Percentiles rank a stretch among this genome's conserved stretches.
Conservation (phyloP, 768 basidiomycete species). For the Leccinum olivaceopallidum region DNA sequence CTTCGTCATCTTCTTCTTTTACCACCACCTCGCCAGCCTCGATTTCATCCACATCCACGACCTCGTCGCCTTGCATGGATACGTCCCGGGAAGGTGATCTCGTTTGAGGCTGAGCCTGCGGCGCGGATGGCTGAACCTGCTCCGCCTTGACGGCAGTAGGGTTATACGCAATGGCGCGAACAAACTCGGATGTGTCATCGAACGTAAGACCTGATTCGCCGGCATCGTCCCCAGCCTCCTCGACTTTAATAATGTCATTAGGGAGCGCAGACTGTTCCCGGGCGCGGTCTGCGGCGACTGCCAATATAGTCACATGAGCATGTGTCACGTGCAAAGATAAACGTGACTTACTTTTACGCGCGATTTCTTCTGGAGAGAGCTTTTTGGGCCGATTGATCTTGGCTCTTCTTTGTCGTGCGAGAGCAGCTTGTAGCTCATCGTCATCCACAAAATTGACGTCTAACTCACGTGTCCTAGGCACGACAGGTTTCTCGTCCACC, state of each 20-base stretch:
- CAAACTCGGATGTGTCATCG: constrained; percentile 97
- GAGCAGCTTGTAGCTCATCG: constrained; percentile 93
- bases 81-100: constrained; percentile 51
- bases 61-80: constrained; percentile 62
- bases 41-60: constrained; percentile 57
- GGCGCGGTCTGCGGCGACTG: constrained; percentile 66
- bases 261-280: constrained; percentile 47
- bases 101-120: constrained; percentile 30
- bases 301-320: constrained; percentile 6
- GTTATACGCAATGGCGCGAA: constrained; percentile 76
- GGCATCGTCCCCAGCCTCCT: constrained; percentile 45
- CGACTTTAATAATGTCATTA: constrained; percentile 45
- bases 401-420: constrained; percentile 82
- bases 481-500: constrained; percentile 72
- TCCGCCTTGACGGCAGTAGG: constrained; percentile 55
- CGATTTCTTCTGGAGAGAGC: constrained; percentile 79
- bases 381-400: constrained; percentile 62
- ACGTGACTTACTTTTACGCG: constrained; percentile 59
- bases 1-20: constrained; percentile 79
- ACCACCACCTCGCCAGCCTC: constrained; percentile 81
- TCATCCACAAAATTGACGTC: constrained; percentile 95
- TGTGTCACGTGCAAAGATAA: background rate
- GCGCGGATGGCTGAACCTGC: constrained; percentile 36
- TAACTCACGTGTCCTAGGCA: constrained; percentile 69
- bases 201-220: constrained; percentile 65